Base-by-base conservation (phyloP, 2,329 filamentous ascomycete genomes). In the Hypoxylon sp. region DNA sequence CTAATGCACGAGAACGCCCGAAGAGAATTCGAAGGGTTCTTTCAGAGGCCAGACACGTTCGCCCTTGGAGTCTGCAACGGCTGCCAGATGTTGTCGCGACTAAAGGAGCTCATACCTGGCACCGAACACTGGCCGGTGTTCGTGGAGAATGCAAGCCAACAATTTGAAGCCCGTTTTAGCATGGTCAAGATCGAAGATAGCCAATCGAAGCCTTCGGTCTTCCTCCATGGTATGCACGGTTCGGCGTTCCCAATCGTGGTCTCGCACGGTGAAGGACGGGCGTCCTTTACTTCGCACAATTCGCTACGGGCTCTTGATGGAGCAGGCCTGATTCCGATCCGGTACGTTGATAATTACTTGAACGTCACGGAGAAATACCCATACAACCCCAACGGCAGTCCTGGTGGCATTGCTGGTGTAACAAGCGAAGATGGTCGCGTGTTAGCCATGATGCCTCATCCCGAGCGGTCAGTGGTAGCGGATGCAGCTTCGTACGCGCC, bases 51-150 rank as follows among this genome's bases (percentile, higher is more conserved):
- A 6, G 94, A 98, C 78, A 98, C 95, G 0, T 98, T 98, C 80
- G 86, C 94, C 0, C 87, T 98, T 0, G 95, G 95, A 75, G 94
- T 98, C 35, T 98, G 95, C 87, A 98, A 98, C 79, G 95, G 96
- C 56, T 98, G 95, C 78, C 96, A 98, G 81, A 97, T 98, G 89
- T 84, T 98, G 37, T 92, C 92, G 6, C 90, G 94, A 60, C 83
- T 96, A 81, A 93, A 93, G 77, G 89, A 91, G 65, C 85, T 97
- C 61, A 97, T 98, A 69, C 94, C 94, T 1, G 95, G 94, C 22
- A 90, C 94, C 0, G 83, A 88, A 72, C 82, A 88, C 76, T 98
- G 94, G 94, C 95, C 95, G 1, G 91, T 88, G n/a, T 98, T 98
- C 79, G 71, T 66, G n/a, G 66, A 72, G 42, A 72, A 72, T 40